A percentile compares a stretch with the other conserved stretches of the same genome.
Conservation (phyloP, 768 basidiomycete species). For the Lactarius vividus region DNA sequence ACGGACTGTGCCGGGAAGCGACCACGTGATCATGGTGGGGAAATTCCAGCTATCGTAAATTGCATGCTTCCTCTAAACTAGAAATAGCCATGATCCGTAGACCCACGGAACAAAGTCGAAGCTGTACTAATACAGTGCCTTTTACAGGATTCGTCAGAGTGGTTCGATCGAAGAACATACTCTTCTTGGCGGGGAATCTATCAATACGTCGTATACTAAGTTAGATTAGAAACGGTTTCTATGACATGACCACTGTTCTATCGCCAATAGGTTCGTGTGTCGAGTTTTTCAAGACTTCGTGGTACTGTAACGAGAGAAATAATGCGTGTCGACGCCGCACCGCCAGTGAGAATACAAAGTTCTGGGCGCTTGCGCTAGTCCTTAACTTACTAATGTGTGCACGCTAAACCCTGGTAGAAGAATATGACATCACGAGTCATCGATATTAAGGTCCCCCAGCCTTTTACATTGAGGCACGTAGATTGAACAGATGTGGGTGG, state of each 20-base stretch:
- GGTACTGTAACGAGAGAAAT: not conserved
- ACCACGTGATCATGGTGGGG: not conserved
- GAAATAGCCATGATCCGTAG: not conserved
- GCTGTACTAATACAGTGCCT: not conserved
- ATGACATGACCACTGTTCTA: not conserved
- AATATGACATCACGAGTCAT: not conserved
- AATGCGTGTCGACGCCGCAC: not conserved
- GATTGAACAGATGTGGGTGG: not conserved
- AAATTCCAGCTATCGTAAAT: not conserved
- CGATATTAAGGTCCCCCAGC: not conserved
- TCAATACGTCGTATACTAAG: no score
- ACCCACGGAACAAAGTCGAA: not conserved
- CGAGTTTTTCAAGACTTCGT: not conserved
- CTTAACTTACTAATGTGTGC: not conserved
- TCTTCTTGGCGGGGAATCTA: not conserved
- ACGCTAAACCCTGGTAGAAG: not conserved
- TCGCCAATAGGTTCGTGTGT: no score
- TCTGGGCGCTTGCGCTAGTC: not conserved
- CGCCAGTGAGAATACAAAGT: not conserved
- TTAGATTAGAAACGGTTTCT: not conserved
- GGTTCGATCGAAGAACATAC: not conserved
- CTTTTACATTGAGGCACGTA: not conserved
- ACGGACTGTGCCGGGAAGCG: not conserved
- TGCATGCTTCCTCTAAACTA: not conserved
- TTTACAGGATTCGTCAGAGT: not conserved